Evolutionary conservation across 1,284 basidiomycete species (phyloP), one percentile per base, ranked within the genome.

Genomic region (Filobasidium uniguttulatum): DNA sequence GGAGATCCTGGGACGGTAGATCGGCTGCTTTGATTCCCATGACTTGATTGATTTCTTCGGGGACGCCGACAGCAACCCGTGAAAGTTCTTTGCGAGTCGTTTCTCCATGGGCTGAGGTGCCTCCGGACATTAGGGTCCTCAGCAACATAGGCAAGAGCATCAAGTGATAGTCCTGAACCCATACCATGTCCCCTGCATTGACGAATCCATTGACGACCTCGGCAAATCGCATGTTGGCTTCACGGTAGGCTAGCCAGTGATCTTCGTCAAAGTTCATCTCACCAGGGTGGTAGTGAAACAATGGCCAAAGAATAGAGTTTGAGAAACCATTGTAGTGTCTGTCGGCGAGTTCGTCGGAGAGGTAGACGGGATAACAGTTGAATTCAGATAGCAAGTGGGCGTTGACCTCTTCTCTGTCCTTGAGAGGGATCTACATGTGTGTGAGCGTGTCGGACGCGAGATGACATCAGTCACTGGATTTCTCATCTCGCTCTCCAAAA

Each of bases 201-300:
- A 90, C 75, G 61, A 89, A 83, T 52, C 76, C 74, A 53, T 79
- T 74, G 50, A 98, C 85, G 17, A 77, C 83, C 65, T 96, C 84
- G 1, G 94, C 93, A 64, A 99, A 99, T 55, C 80, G 77, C 72
- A 90, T 75, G 68, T 98, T 99, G 41, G 94, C 94, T 68, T 96
- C 89, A 30, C 93, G 81, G 70, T 98, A 99, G 1, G 90, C 93
- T 44, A 84, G 78, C 93, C 93, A 99, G 69, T 97, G 87, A 62
- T 85, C 85, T 71, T 96, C 89, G 71, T 97, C 93, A 66, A 98
- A 98, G 72, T 90, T 94, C 90, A 98, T 98, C 71, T 96, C 90
- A 57, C 90, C 89, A 14, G 89, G 88, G 67, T 96, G 91, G 70
- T 97, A 99, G 69, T 99, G 93, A 77, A 98, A 97, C 43, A 99